Evolutionary conservation across 176 grass and related monocot genomes (phyloP), one percentile per base, ranked within the genome.

Genomic region (Paspalum vaginatum): DNA sequence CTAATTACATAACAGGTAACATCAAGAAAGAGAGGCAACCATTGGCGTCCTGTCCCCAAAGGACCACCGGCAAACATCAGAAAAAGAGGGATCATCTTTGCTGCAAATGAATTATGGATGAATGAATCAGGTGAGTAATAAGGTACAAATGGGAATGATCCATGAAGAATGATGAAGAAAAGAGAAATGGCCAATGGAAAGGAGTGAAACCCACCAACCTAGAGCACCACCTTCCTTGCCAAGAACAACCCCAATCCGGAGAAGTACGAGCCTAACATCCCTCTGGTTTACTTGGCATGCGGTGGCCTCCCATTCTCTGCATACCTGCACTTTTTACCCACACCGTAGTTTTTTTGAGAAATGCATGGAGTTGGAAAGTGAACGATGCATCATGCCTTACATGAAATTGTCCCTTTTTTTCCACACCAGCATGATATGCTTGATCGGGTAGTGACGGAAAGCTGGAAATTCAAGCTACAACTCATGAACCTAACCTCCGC

Each of bases 21-120:
- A 32, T 32, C 32, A 32, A 22, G 70, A 57, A 32, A 61, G 25
- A 65, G 64, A 70, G 16, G 15, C 24, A 50, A 94, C 94, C 95
- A 98, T 64, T 98, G 95, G 18, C 56, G 75, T 71, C 95, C 95
- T 1, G 80, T 92, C 57, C 95, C 95, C 5, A 98, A 75, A 22
- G 95, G 95, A 52, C 95, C 95, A 9, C 95, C 92, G 27, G 95
- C 90, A 77, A 98, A 98, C 89, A 94, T 89, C 92, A 93, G 91
- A 69, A 98, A 98, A 48, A 98, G 81, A n/a, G 95, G 92, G 50
- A 98, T 98, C 95, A 94, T 98, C 89, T 98, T 98, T 5, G 92
- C 95, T 97, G 84, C 75, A 92, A n/a, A 78, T 85, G 52, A 27
- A 59, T 39, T 3, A 24, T 85, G 52, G 41, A 59, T 39, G 4